These are phyloP conservation scores for Emergomyces africanus DNA, from an alignment of 2,329 filamentous ascomycete species.

Conservation along the genomic window DNA sequence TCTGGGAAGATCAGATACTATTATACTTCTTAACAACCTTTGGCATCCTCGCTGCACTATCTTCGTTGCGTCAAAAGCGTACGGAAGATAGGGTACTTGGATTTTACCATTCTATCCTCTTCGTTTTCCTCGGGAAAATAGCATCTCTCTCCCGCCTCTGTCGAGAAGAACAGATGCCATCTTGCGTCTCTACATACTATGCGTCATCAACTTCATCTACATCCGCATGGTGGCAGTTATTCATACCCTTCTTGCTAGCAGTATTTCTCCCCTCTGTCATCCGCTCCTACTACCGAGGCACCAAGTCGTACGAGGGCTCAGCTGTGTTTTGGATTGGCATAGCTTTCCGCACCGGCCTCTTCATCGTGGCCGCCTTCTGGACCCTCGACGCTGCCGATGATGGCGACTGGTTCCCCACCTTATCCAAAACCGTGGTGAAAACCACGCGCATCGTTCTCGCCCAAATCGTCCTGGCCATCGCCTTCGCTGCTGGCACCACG, in stretches of 20 bases:
- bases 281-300: slow-evolving; percentile 68
- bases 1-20: slow-evolving; percentile 95
- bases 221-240: slow-evolving; percentile 78
- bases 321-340: slow-evolving; percentile 74
- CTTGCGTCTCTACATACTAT: slow-evolving; percentile 91
- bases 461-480: slow-evolving; percentile 65
- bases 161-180: slow-evolving; percentile 96
- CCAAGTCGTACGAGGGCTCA: slow-evolving; percentile 75
- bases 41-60: slow-evolving; percentile 58
- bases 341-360: slow-evolving; percentile 61
- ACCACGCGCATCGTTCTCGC: slow-evolving; percentile 62
- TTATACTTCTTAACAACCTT: slow-evolving; percentile 87
- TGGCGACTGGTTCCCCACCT: slow-evolving; percentile 64
- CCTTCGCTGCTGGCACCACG: slow-evolving; percentile 69
- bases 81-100: slow-evolving; percentile 59
- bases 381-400: slow-evolving; percentile 70
- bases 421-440: slow-evolving; percentile 54
- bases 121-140: slow-evolving; percentile 63
- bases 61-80: slow-evolving; percentile 60
- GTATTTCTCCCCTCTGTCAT: slow-evolving; percentile 64
- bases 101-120: slow-evolving; percentile 72
- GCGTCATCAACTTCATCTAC: slow-evolving; percentile 84
- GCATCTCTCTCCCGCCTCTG: slow-evolving; percentile 86
- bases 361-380: slow-evolving; percentile 75
- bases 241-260: slow-evolving; percentile 63